Base-by-base conservation (phyloP, 352 stramenopile genomes). In the Thalassiosira exigua region DNA sequence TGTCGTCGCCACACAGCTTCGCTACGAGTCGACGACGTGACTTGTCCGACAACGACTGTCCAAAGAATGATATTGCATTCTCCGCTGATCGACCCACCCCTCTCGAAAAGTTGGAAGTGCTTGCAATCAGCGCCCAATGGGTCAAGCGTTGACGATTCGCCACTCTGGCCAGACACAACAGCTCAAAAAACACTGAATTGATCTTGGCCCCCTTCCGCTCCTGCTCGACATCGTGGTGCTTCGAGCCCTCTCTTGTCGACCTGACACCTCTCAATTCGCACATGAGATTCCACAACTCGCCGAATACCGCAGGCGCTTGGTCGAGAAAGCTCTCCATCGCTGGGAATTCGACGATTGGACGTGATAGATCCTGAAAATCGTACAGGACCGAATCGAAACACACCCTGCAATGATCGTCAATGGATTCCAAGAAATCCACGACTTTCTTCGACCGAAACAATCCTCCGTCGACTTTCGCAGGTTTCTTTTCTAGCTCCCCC, bases 81-180 rank as follows among this genome's bases (percentile, higher is more conserved):
- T 64, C 32, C 3, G 64, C 64, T 56, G 19, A 21, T 2, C 24
- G 5, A 44, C 64, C 50, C 26, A 73, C 64, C 19, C 64, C 64
- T 17, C 64, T 3, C 21, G 48, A 22, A 54, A 65, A 64, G 41
- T 33, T 39, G 4, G 64, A 12, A 41, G 54, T 56, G 27, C 29
- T 64, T 5, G 52, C 30, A 42, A 73, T 64, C 30, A 73, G 30
- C 14, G 64, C 64, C 50, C 48, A 64, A 24, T 64, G 42, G 14
- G 17, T 7, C 39, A 69, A 29, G 9, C 4, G 33, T 1, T 3
- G 19, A 5, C 27, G 44, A 41, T 69, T 69, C 1, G 21, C 4
- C 14, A 53, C 11, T 14, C 60, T 57, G 17, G 39, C 42, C 36
- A 69, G 32, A 5, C 12, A 30, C 1, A 69, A 44, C 7, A 69